A percentile compares a stretch with the other conserved stretches of the same genome.
Evolutionary conservation across 208 protist genomes (phyloP).

Genomic region (Leishmania guyanensis): DNA sequence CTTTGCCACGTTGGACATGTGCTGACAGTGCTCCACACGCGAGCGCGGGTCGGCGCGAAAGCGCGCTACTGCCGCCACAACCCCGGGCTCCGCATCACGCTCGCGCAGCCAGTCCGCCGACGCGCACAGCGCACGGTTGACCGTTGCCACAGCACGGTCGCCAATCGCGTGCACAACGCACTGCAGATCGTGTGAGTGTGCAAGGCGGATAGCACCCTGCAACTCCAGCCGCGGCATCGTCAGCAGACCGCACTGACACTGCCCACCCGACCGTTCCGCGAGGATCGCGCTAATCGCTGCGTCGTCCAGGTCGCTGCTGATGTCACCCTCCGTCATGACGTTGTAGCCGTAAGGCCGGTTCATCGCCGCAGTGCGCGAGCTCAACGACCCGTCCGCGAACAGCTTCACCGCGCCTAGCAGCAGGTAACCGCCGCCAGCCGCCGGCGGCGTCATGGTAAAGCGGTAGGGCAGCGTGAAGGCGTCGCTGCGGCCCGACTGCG

Average conservation of each 20-base stretch:
- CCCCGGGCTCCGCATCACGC: neutral
- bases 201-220: slow-evolving; percentile 23
- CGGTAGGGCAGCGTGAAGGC: slow-evolving; percentile 44
- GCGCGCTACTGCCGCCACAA: slow-evolving; percentile 10
- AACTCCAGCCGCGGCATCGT: slow-evolving; percentile 39
- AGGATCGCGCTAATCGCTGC: slow-evolving; percentile 30
- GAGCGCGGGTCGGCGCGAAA: slow-evolving; percentile 49
- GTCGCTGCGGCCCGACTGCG: slow-evolving; percentile 19
- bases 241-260: slow-evolving; percentile 52
- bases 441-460: slow-evolving; percentile 39
- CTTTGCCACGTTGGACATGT: slow-evolving; percentile 44
- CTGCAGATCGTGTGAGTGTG: slow-evolving; percentile 42
- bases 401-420: slow-evolving; percentile 64
- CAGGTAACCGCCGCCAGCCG: slow-evolving; percentile 40
- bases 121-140: slow-evolving; percentile 47
- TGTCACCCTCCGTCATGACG: slow-evolving; percentile 42
- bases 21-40: slow-evolving; percentile 74
- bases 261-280: slow-evolving; percentile 4
- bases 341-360: slow-evolving; percentile 49
- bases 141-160: slow-evolving; percentile 51
- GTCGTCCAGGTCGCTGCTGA: slow-evolving; percentile 51
- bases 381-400: slow-evolving; percentile 66
- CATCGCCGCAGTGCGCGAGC: slow-evolving; percentile 64
- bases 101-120: slow-evolving; percentile 29
- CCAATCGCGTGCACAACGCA: slow-evolving; percentile 70